These are phyloP conservation scores for Cryptococcus hybrid DNA, from an alignment of 1,284 basidiomycete species.

Conservation along the genomic window DNA sequence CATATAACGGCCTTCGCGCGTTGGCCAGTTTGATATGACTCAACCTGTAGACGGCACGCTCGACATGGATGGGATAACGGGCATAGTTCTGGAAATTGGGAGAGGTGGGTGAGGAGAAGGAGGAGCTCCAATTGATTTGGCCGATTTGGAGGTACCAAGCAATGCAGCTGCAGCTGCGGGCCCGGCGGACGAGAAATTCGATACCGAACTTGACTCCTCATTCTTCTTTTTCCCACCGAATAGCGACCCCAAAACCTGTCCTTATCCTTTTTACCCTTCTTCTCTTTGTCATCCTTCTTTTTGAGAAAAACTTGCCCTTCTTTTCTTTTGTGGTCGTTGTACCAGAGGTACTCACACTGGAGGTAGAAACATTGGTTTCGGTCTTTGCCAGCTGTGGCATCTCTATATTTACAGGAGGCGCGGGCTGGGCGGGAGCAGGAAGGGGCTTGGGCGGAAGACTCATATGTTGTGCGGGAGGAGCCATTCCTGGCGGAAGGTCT, in stretches of 20 bases:
- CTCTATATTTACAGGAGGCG: conserved; percentile 23
- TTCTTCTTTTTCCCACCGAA: conserved; percentile 79
- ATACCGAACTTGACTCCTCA: conserved; percentile 54
- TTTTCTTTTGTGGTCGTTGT: conserved; percentile 59
- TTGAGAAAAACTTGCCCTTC: conserved; percentile 52
- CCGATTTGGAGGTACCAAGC: conserved; percentile 74
- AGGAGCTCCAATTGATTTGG: conserved; percentile 55
- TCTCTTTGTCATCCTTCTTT: conserved; percentile 66
- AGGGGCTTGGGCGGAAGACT: conserved; percentile 3
- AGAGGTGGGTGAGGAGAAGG: conserved; percentile 53
- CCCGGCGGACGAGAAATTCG: conserved; percentile 57
- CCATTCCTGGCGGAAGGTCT: conserved; percentile 24
- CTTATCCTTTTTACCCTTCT: conserved; percentile 62
- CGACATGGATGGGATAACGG: conserved; percentile 96
- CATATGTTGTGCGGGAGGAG: conserved; percentile 28
- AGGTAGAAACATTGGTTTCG: conserved; percentile 22
- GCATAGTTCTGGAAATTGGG: conserved; percentile 63
- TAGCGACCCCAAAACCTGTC: conserved; percentile 84
- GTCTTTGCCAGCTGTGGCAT: conserved; percentile 29
- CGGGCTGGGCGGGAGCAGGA: conserved; percentile 5
- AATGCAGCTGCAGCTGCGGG: conserved; percentile 78
- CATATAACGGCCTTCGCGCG: conserved; percentile 90
- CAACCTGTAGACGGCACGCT: conserved; percentile 93
- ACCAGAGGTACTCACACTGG: conserved; percentile 36
- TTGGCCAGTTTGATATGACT: conserved; percentile 99